phyloP scores from a whole-genome alignment of 768 basidiomycete species.

The Pseudohyphozyma bogoriensis region DNA sequence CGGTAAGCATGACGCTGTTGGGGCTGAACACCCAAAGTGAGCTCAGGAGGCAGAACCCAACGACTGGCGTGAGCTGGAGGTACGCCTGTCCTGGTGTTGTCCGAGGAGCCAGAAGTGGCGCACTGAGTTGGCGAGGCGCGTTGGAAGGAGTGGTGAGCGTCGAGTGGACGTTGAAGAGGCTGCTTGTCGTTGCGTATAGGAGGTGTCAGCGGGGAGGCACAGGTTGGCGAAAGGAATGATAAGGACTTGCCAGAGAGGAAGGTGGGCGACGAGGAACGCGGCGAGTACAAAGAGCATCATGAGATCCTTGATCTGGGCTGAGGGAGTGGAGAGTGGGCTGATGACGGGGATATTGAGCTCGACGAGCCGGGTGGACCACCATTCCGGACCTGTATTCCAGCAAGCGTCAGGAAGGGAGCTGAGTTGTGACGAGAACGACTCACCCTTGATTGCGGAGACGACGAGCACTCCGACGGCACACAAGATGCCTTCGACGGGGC shows the following conservation, averaged over 20 bases:
- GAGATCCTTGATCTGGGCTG: background rate
- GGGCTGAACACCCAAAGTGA: slow-evolving; percentile 14
- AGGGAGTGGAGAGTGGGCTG: slow-evolving; percentile 1
- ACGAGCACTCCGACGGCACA: slow-evolving; percentile 2
- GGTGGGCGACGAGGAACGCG: slow-evolving; percentile 11
- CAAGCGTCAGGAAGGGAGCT: background rate
- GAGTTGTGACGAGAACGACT: background rate
- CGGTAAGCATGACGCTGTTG: slow-evolving; percentile 8
- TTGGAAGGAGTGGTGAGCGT: background rate
- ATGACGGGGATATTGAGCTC: background rate
- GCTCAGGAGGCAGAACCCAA: slow-evolving; percentile 1
- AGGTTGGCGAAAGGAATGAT: background rate
- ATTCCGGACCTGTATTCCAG: slow-evolving; percentile 4
- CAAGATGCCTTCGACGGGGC: slow-evolving; percentile 1
- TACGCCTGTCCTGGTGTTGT: slow-evolving; percentile 14
- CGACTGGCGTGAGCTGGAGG: slow-evolving; percentile 16
- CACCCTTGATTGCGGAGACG: slow-evolving; percentile 8
- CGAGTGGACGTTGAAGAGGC: slow-evolving; percentile 20
- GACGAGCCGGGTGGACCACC: slow-evolving; percentile 3
- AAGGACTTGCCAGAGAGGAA: slow-evolving; percentile 12
- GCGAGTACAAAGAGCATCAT: slow-evolving; percentile 11
- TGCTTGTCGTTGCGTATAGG: background rate
- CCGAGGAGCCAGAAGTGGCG: background rate
- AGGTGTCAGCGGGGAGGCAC: background rate
- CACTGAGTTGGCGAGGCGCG: slow-evolving; percentile 8